These are phyloP conservation scores for Vitis hybrid DNA, from an alignment of 177 flowering plant species.

Conservation along the genomic window DNA sequence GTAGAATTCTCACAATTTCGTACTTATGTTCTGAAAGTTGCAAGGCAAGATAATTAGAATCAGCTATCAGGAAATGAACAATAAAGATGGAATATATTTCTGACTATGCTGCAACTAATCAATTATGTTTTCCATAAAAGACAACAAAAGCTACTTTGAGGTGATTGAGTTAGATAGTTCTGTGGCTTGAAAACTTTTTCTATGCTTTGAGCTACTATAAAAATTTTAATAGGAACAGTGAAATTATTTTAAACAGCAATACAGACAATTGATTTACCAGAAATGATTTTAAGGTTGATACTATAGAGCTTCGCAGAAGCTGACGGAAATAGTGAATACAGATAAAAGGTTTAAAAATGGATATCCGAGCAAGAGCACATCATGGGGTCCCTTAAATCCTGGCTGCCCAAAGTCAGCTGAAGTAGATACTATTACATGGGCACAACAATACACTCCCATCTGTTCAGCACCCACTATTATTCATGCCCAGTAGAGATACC, in stretches of 20 bases:
- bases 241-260: background rate
- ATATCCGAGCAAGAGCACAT: background rate
- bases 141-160: background rate
- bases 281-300: background rate
- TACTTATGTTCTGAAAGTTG: slow-evolving; percentile 72
- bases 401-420: background rate
- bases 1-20: slow-evolving; percentile 82
- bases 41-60: slow-evolving; percentile 2
- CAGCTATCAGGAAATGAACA: background rate
- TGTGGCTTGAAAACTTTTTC: background rate
- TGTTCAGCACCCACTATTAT: background rate
- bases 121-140: background rate
- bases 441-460: background rate
- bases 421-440: background rate
- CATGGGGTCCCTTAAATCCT: background rate
- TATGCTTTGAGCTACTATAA: background rate
- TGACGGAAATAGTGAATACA: background rate
- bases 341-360: background rate
- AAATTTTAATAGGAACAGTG: background rate
- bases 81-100: background rate
- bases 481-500: background rate
- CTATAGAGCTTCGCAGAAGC: background rate
- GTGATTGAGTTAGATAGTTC: background rate
- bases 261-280: background rate
- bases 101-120: background rate